phyloP scores from a whole-genome alignment of 192 early-diverging fungal genomes.

The Coemansia sp. region DNA sequence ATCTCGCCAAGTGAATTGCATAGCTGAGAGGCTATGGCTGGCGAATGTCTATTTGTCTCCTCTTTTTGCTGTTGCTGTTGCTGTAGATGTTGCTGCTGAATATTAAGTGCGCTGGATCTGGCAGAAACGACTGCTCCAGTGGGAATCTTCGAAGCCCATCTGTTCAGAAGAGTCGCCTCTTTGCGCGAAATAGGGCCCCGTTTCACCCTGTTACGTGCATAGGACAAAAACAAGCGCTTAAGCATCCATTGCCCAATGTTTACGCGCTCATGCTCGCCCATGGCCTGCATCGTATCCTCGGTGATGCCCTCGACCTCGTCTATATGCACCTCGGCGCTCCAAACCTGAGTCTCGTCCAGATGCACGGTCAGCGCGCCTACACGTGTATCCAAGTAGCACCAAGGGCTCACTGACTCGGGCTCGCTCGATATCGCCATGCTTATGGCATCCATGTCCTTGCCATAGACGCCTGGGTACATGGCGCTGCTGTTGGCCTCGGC shows the following conservation, averaged over 20 bases:
- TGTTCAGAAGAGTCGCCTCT: constrained; percentile 55
- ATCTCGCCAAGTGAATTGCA: constrained; percentile 1
- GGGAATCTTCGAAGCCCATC: constrained; percentile 53
- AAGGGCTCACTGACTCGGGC: constrained; percentile 79
- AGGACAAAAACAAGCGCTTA: constrained; percentile 46
- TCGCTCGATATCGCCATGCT: constrained; percentile 16
- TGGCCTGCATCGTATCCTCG: constrained; percentile 33
- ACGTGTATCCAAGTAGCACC: constrained; percentile 91
- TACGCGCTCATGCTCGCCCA: constrained; percentile 42
- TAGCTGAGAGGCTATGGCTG: constrained; percentile 3
- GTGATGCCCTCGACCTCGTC: constrained; percentile 65
- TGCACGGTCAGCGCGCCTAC: constrained; percentile 87
- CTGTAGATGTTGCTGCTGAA: not conserved
- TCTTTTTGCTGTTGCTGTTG: constrained; percentile 36
- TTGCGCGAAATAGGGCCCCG: constrained; percentile 63
- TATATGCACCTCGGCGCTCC: constrained; percentile 87
- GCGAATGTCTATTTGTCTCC: not conserved
- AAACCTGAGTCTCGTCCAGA: constrained; percentile 70
- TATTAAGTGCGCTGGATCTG: constrained; percentile 1
- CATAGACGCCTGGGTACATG: constrained; percentile 31
- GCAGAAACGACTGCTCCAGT: constrained; percentile 35
- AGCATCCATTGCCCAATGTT: constrained; percentile 56
- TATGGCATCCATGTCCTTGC: constrained; percentile 44
- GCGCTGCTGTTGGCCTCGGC: constrained; percentile 60
- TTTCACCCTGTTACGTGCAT: constrained; percentile 74